Evolutionary conservation across 169 alveolate species (phyloP).

Genomic region (Neospora caninum): DNA sequence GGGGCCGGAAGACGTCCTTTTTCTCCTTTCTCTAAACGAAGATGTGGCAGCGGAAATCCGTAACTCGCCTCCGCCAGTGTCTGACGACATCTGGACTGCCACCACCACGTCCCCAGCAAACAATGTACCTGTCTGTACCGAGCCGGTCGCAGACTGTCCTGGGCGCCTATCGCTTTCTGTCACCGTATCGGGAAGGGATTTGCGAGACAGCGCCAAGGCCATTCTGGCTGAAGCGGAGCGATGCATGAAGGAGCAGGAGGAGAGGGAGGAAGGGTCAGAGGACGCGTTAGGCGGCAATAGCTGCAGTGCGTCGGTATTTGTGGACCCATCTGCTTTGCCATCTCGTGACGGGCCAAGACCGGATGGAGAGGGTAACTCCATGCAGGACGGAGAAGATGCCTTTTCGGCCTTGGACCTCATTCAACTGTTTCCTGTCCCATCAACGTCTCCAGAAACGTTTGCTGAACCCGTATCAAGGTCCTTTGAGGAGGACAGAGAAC

Average conservation of each 20-base stretch:
- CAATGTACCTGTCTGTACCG: not conserved
- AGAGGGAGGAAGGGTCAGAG: not conserved
- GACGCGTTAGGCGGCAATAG: not conserved
- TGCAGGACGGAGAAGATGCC: not conserved
- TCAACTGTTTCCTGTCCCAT: not conserved
- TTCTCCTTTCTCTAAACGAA: not conserved
- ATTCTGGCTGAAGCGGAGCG: not conserved
- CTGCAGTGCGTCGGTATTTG: not conserved
- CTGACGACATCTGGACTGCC: not conserved
- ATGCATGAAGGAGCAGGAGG: not conserved
- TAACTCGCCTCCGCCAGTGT: not conserved
- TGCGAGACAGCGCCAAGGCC: not conserved
- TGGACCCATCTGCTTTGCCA: not conserved
- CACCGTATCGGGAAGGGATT: not conserved
- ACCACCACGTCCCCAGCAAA: not conserved
- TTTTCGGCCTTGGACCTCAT: not conserved
- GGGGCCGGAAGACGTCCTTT: not conserved
- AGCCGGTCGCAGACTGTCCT: not conserved
- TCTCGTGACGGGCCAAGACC: not conserved
- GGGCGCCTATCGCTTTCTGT: slow-evolving; percentile 1
- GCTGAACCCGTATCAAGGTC: not conserved
- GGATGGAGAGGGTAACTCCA: not conserved
- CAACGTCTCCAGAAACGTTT: not conserved
- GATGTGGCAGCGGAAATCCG: not conserved
- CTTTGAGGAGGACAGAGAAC: not conserved